Base-by-base conservation (phyloP, 1,284 basidiomycete species). In the Boletus mariae region DNA sequence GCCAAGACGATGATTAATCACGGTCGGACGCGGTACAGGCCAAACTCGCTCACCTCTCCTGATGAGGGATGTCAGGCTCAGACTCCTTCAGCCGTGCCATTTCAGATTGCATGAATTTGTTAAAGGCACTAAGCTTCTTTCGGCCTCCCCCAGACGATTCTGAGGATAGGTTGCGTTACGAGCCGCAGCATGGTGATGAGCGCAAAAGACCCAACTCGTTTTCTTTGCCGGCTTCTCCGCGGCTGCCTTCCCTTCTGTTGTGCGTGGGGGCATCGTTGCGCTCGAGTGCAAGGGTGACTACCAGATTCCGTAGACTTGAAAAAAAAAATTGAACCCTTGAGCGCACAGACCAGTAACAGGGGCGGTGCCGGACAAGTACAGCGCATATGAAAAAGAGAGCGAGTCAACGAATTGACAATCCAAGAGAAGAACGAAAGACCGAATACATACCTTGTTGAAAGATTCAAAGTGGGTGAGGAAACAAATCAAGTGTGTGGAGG, bases 31-130 rank as follows among this genome's bases (percentile, higher is more conserved):
- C 44, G 51, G 34, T 46, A 46, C 15, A 43, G 28, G 45, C 38
- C 49, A 44, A 48, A 49, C 5, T 29, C 54, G 60, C 77, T 62
- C 66, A 89, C 88, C 87, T 77, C 51, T 88, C 86, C 63, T 81
- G 80, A 70, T 89, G 87, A 44, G 78, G 66, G 62, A 87, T 79
- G 52, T 84, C 79, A 42, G 87, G 87, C 58, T 87, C 78, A 12
- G 79, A 73, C 61, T 84, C 83, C 74, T 86, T 89, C 64, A 90
- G 75, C 49, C 85, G 82, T 44, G 83, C 82, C 74, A 90, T 81
- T 66, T 90, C 88, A 20, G 76, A 73, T 73, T 87, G 85, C 85
- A 90, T 89, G 68, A 85, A 90, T 67, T 84, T 87, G 68, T 90
- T 90, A 72, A 87, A 90, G 10, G 80, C 77, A 34, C 83, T 84